Evolutionary conservation across 495 filamentous ascomycete species (phyloP), one percentile per base, ranked within the genome.

Genomic region (Pyrenula aspistea): DNA sequence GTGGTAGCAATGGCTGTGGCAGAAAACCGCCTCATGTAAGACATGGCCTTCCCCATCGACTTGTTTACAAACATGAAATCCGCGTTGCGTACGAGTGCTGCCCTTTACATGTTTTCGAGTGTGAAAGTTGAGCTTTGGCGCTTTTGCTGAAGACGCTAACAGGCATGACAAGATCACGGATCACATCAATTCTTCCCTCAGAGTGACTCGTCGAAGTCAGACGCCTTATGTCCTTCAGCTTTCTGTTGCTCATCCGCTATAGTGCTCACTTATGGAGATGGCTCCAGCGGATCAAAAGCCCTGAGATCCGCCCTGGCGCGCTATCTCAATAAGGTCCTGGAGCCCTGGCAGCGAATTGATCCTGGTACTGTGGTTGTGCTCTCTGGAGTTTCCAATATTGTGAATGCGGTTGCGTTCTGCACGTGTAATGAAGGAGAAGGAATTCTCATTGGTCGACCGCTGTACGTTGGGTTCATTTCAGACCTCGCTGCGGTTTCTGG

Each of bases 401-500:
- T 74, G 21, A 73, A 80, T 52, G 70, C 73, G 47, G 59, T 75
- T 12, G 73, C 74, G 0, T 71, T 71, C 61, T 56, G 64, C 2
- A 67, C 80, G 2, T 67, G 71, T 0, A 72, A 81, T 60, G 64
- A 63, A 0, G 73, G 74, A 0, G 77, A 83, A 48, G 73, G 72
- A 0, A 73, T 83, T 31, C 51, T 83, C n/a, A 63, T 83, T 0
- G 73, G 72, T 3, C 58, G 65, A 12, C 79, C 78, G 2, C 72
- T 71, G 52, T 83, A 82, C 55, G 72, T 72, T 19, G 68, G 65
- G 1, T 80, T 83, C 55, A 67, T 71, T 10, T 62, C 61, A 0
- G 63, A 66, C 56, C 60, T 73, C 1, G 64, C 65, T 0, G 42
- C 59, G 10, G 65, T 62, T 2, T 58, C 59, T 3, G 68, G 71